Evolutionary conservation across 768 basidiomycete species (phyloP).

Genomic region (Lactarius sp.): DNA sequence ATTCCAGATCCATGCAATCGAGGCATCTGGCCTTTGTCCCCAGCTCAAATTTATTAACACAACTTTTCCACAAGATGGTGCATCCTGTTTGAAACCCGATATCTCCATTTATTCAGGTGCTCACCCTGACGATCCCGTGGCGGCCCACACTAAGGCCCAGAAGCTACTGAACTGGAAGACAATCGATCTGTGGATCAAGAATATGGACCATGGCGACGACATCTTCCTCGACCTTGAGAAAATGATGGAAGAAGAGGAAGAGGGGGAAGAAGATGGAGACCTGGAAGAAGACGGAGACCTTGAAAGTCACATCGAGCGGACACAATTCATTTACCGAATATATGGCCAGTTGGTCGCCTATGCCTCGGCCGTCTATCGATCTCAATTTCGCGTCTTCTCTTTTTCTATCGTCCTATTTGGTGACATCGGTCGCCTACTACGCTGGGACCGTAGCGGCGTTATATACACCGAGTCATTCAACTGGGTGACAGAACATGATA

Average conservation of each 20-base stretch:
- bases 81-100: neutral
- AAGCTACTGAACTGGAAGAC: constrained; percentile 6
- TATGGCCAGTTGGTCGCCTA: constrained; percentile 5
- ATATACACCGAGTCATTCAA: constrained; percentile 13
- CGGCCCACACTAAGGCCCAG: neutral
- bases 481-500: neutral
- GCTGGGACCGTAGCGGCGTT: constrained; percentile 10
- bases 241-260: neutral
- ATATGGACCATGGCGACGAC: neutral
- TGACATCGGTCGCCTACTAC: constrained; percentile 2
- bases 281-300: neutral
- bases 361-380: neutral
- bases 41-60: neutral
- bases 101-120: neutral
- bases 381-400: constrained; percentile 9
- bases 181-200: constrained; percentile 4
- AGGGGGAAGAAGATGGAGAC: too few relatives aligned
- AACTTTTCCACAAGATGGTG: neutral
- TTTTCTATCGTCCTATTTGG: constrained; percentile 5
- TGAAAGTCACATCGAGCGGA: neutral
- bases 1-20: neutral
- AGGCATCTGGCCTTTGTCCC: neutral
- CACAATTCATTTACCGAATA: neutral
- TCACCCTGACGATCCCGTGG: neutral
- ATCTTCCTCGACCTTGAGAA: neutral